Base-by-base conservation (phyloP, 2,329 filamentous ascomycete species). In the Penicillium janthinellum region DNA sequence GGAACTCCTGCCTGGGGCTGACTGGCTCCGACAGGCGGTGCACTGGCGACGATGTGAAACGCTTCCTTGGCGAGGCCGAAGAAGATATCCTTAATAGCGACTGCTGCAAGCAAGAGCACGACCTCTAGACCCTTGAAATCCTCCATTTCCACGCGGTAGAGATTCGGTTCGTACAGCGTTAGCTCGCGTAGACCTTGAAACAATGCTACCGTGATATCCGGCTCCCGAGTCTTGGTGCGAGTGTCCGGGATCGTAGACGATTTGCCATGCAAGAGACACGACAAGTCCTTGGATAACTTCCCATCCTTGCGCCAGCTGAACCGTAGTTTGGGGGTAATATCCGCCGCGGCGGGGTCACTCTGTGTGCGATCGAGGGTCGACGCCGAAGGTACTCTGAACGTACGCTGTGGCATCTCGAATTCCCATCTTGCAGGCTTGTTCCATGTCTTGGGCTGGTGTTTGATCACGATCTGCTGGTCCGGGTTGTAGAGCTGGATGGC, bases 111-210 rank as follows among this genome's bases (percentile, higher is more conserved):
- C 31, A 88, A 71, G 22, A 98, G 77, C 1, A 93, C 88, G 1
- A 98, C 85, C 73, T 99, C 95, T 4, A 98, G 80, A 0, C 95
- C 95, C 75, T 97, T 98, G 58, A 90, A 87, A 76, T 99, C 95
- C 75, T 99, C 92, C 62, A 98, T 87, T 45, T 98, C 93, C 11
- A 98, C 89, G 6, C 95, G 84, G 62, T 90, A 88, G 71, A 98
- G 82, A 72, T 98, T 98, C 5, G 94, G 91, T 76, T 99, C 91
- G 79, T 98, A 97, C 44, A 99, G 84, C 1, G 93, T 96, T 59
- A 98, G 77, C 67, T 93, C 90, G 66, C 86, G 88, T 28, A 88
- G 82, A 17, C 85, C 84, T 65, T 89, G 88, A 81, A 93, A 96
- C 68, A 98, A 84, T 2, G 92, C 92, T n/a, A 98, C 84, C 0